Evolutionary conservation across 805 yeast genomes (phyloP).

Genomic region (Sugiyamaella boreocaroliniensis): DNA sequence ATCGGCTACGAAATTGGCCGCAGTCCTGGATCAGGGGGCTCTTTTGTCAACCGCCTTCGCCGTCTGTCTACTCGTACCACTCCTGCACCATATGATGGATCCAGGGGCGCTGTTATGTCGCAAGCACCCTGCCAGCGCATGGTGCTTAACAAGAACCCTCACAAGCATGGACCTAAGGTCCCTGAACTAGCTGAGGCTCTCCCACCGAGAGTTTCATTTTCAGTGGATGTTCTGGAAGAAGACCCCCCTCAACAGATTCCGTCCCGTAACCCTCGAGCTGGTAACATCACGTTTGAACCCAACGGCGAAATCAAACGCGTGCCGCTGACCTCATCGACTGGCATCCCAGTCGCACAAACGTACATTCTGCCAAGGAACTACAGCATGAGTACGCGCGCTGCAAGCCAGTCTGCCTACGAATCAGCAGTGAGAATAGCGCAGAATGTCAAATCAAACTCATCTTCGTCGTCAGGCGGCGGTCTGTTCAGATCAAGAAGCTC

Average conservation of each 20-base stretch:
- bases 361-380: conserved; percentile 18
- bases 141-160: conserved; percentile 42
- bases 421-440: conserved; percentile 18
- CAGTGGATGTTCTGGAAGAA: conserved; percentile 58
- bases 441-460: conserved; percentile 4
- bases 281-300: conserved; percentile 48
- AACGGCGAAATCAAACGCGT: conserved; percentile 22
- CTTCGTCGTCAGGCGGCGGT: background rate
- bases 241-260: conserved; percentile 97
- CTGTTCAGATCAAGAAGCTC: conserved; percentile 2
- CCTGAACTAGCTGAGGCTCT: conserved; percentile 13
- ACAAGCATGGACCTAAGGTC: conserved; percentile 24
- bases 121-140: conserved; percentile 27
- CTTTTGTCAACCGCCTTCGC: conserved; percentile 15
- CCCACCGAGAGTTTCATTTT: conserved; percentile 67
- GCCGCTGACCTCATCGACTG: conserved; percentile 2
- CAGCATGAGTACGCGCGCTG: conserved; percentile 11
- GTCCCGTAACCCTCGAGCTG: conserved; percentile 70
- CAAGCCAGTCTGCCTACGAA: conserved; percentile 20
- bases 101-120: background rate
- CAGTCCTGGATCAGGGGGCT: conserved; percentile 2
- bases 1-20: background rate
- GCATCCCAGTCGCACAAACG: conserved; percentile 1
- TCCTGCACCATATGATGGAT: background rate
- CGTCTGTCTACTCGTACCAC: conserved; percentile 14